A percentile compares a stretch with the other conserved stretches of the same genome.
Conservation (phyloP, 2,329 filamentous ascomycete species). For the Pezicula rhizophila region DNA sequence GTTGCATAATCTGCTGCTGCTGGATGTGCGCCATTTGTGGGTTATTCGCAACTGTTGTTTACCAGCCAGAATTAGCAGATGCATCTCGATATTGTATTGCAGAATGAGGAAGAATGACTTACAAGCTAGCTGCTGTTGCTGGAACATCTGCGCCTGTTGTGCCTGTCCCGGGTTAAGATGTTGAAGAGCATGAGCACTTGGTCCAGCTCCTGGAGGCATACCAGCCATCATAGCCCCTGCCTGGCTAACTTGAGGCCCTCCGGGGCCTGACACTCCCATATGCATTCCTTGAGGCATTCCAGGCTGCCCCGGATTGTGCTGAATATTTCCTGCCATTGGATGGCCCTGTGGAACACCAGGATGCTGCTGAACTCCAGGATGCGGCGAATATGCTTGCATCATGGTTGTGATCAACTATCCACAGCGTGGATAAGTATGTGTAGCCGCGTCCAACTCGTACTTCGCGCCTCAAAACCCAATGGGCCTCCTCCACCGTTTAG, state of each 20-base stretch:
- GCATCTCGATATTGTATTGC: background rate
- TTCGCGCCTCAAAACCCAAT: conserved; percentile 20
- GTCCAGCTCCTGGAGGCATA: conserved; percentile 61
- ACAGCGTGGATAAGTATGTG: conserved; percentile 54
- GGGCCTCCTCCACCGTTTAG: conserved; percentile 36
- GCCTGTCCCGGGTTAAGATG: conserved; percentile 56
- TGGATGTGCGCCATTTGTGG: conserved; percentile 36
- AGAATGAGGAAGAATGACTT: conserved; percentile 9
- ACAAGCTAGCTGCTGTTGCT: conserved; percentile 32
- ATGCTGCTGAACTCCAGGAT: conserved; percentile 65
- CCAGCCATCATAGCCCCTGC: conserved; percentile 65
- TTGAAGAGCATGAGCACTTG: conserved; percentile 63
- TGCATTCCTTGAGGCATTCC: conserved; percentile 66
- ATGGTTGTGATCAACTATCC: conserved; percentile 46
- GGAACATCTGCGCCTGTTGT: conserved; percentile 33
- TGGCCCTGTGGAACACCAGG: conserved; percentile 58
- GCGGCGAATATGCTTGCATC: conserved; percentile 70
- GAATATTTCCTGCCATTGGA: conserved; percentile 47
- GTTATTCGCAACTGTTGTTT: conserved; percentile 27
- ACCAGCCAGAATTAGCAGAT: conserved; percentile 2
- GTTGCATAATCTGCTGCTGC: conserved; percentile 51
- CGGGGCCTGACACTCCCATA: conserved; percentile 67
- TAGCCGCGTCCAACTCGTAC: conserved; percentile 13
- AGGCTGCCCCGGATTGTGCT: conserved; percentile 55
- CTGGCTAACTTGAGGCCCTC: conserved; percentile 64